phyloP scores from a whole-genome alignment of 2,329 filamentous ascomycete genomes.

The Fusarium verrucosum region DNA sequence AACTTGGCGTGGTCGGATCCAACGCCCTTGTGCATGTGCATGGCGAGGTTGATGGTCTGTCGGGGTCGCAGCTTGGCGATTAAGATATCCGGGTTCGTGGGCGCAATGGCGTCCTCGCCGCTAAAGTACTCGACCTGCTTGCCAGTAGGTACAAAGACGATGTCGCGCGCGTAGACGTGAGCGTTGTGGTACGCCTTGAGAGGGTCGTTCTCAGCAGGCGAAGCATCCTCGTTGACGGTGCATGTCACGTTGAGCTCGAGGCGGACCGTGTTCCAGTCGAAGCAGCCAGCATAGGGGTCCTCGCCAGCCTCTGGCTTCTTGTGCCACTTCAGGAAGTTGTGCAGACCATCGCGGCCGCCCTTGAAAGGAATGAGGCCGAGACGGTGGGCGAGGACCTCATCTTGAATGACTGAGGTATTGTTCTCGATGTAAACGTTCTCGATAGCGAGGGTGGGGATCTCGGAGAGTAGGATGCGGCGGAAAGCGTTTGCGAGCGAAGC shows the following conservation, averaged over 20 bases:
- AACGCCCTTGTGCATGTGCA: conserved; percentile 95
- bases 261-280: conserved; percentile 88
- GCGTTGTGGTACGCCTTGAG: conserved; percentile 86
- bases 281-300: conserved; percentile 67
- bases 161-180: conserved; percentile 80
- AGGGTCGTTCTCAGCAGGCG: conserved; percentile 79
- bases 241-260: conserved; percentile 82
- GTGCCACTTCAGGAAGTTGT: conserved; percentile 82
- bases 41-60: conserved; percentile 84
- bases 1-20: conserved; percentile 97
- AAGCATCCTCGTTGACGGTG: conserved; percentile 78
- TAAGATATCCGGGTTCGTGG: conserved; percentile 90
- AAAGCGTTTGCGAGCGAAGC: conserved; percentile 96
- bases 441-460: conserved; percentile 93
- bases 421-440: conserved; percentile 93
- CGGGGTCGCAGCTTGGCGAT: conserved; percentile 93
- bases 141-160: conserved; percentile 80
- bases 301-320: conserved; percentile 73
- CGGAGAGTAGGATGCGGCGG: conserved; percentile 92
- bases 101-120: conserved; percentile 72
- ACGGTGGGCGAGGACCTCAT: conserved; percentile 92
- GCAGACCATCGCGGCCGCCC: conserved; percentile 78
- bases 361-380: conserved; percentile 91
- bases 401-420: conserved; percentile 97
- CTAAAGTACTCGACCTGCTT: conserved; percentile 75